Evolutionary conservation across 768 basidiomycete genomes (phyloP).

Genomic region (Chalciporus pseudorubinellus): DNA sequence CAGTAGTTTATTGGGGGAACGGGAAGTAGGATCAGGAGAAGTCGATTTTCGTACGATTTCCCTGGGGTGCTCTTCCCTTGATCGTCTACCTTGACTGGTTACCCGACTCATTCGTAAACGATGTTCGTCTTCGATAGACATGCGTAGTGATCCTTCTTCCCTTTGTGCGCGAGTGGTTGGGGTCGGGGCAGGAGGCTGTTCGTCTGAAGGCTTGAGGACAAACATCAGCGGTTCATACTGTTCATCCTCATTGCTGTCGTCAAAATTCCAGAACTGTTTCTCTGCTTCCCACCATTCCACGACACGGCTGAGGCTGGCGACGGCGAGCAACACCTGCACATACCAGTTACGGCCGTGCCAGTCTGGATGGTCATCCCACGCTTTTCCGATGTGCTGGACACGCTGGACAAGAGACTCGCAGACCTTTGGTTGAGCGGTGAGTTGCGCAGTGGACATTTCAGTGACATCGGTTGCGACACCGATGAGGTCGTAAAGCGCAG

Average conservation of each 20-base stretch:
- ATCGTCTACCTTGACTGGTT: slow-evolving; percentile 49
- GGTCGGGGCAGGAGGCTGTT: slow-evolving; percentile 41
- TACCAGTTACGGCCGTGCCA: slow-evolving; percentile 99
- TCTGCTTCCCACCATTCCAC: slow-evolving; percentile 99
- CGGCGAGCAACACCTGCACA: slow-evolving; percentile 91
- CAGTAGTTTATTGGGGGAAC: slow-evolving; percentile 44
- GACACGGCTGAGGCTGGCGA: slow-evolving; percentile 93
- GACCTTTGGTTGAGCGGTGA: slow-evolving; percentile 80
- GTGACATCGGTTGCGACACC: slow-evolving; percentile 89
- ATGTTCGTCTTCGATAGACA: slow-evolving; percentile 31
- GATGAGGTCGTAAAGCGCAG: slow-evolving; percentile 88
- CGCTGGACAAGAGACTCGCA: slow-evolving; percentile 87
- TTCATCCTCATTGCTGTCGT: slow-evolving; percentile 86
- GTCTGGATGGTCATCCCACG: slow-evolving; percentile 97
- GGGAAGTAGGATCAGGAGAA: slow-evolving; percentile 36
- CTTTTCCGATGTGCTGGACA: slow-evolving; percentile 87
- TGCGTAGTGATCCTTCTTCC: slow-evolving; percentile 38
- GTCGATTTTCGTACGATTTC: slow-evolving; percentile 40
- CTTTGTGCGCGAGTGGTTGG: slow-evolving; percentile 38
- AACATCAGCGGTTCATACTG: slow-evolving; percentile 90
- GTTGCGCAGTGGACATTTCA: slow-evolving; percentile 84
- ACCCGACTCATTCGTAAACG: slow-evolving; percentile 49
- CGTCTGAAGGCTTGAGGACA: slow-evolving; percentile 86
- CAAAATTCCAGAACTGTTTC: slow-evolving; percentile 99
- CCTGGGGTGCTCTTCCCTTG: slow-evolving; percentile 59